Evolutionary conservation across 139 green algal species (phyloP), one percentile per base, ranked within the genome.

Genomic region (Chlorella sp.): DNA sequence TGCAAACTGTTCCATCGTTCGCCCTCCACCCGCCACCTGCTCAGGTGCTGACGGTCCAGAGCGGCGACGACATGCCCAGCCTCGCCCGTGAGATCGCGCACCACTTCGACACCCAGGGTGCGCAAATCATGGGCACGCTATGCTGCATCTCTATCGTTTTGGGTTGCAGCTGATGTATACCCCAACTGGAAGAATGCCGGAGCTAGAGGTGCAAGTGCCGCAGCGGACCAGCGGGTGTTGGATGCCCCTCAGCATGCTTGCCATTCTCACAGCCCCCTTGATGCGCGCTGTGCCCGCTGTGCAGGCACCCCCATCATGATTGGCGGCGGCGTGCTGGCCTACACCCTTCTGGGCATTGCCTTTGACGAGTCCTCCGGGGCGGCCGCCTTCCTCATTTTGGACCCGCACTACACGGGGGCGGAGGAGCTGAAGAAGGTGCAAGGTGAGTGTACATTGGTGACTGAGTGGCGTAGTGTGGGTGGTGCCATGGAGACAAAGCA

Each of bases 281-380:
- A 6, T 51, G 44, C 44, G 44, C 44, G 44, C 44, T 51, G 44
- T 9, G 44, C 44, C 7, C 34, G 56, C 34, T 6, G 16, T 23
- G 23, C 83, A 84, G 92, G 93, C 38, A 95, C 92, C 16, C 93
- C 93, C 30, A 89, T 99, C 68, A 99, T 98, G 95, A 95, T 98
- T 34, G 95, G 96, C 30, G 97, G 97, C 15, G 97, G 97, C 16
- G 96, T 99, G 88, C 91, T 99, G 47, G 97, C 97, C 0, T 99
- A 99, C 91, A 99, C 97, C 9, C 91, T 99, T 51, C 88, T 99
- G 44, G 96, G 96, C 2, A 92, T 99, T 16, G 90, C 94, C n/a
- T 98, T 93, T 69, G 92, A 98, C 76, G 94, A 97, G 85, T 38
- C 64, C 17, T 98, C 92, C 5, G 97, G 96, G 12, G 93, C 98